These are phyloP conservation scores for Sclerotinia subarctica DNA, from an alignment of 2,329 filamentous ascomycete genomes.

Conservation along the genomic window DNA sequence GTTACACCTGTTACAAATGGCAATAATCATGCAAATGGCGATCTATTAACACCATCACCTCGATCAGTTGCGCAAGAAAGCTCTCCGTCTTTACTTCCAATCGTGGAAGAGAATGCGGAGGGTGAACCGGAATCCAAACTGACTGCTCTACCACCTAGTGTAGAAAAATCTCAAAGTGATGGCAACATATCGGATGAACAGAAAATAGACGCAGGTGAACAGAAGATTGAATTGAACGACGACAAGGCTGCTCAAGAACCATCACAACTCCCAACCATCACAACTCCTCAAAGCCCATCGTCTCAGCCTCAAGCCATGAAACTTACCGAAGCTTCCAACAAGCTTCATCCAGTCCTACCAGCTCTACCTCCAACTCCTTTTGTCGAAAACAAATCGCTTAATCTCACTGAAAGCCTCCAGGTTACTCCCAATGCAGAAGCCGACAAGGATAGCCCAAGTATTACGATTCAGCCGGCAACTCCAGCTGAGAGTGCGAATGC, in stretches of 20 bases:
- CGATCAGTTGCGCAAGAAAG: slow-evolving; percentile 23
- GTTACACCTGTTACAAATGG: slow-evolving; percentile 26
- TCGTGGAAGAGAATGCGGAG: slow-evolving; percentile 31
- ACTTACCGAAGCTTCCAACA: not conserved
- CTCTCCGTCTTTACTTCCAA: slow-evolving; percentile 31
- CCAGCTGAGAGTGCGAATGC: slow-evolving; percentile 23
- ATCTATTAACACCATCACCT: slow-evolving; percentile 22
- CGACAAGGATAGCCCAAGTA: slow-evolving; percentile 25
- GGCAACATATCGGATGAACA: not conserved
- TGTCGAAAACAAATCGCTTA: slow-evolving; percentile 24
- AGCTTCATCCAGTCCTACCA: slow-evolving; percentile 7
- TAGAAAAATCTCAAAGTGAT: not conserved
- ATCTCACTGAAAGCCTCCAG: slow-evolving; percentile 4
- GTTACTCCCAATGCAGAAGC: slow-evolving; percentile 7
- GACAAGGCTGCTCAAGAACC: not conserved
- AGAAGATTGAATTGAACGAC: not conserved
- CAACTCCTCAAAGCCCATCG: not conserved
- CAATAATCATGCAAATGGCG: slow-evolving; percentile 14
- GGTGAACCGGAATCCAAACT: slow-evolving; percentile 19
- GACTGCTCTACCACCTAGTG: slow-evolving; percentile 14
- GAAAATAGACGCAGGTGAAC: not conserved
- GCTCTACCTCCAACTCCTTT: slow-evolving; percentile 24
- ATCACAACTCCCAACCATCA: not conserved
- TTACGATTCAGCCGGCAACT: slow-evolving; percentile 31
- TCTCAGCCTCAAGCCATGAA: not conserved